Evolutionary conservation across 257 asterid species (phyloP), one percentile per base, ranked within the genome.

Genomic region (Salvia rosmarinus): DNA sequence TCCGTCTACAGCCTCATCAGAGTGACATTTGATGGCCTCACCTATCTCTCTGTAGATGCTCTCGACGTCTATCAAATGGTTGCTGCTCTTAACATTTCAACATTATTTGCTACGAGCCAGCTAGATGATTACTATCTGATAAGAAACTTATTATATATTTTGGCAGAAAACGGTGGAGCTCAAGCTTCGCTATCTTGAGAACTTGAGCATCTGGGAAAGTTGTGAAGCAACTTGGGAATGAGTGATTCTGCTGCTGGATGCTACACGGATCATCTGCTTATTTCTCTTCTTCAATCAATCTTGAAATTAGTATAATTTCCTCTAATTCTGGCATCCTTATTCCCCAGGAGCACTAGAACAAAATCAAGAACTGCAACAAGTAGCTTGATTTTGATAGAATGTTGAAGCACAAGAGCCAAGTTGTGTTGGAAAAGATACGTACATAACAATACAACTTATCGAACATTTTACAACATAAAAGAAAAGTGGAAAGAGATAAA

Each of bases 141-240:
- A 32, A 1, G 30, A 3, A 25, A 32, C 23, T 28, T 25, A 40
- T 42, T 46, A 49, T 30, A 17, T 40, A 14, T 73, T 60, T 67
- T 77, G 68, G 61, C 81, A 89, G 97, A 66, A 37, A 50, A n/a
- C 68, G 80, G 87, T 89, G 74, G 89, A 90, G 21, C 51, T 84
- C 80, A 90, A 87, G 81, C 80, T 51, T 58, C 37, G 4, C 37
- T 94, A 77, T 60, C 87, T 85, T 66, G 79, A 47, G 67, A 87
- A 86, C 69, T 21, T 67, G 57, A 11, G 23, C 17, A 68, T 57
- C 21, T 75, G 80, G 78, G 79, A 72, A 7, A 28, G 78, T 63
- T 73, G 55, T 52, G 87, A 82, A 43, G 84, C 68, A 37, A 73
- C 72, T 80, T 84, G 21, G 71, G 68, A 23, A 35, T 68, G 50